These are phyloP conservation scores for Phalaenopsis hybrid DNA, from an alignment of 116 monocot genomes.

Conservation along the genomic window DNA sequence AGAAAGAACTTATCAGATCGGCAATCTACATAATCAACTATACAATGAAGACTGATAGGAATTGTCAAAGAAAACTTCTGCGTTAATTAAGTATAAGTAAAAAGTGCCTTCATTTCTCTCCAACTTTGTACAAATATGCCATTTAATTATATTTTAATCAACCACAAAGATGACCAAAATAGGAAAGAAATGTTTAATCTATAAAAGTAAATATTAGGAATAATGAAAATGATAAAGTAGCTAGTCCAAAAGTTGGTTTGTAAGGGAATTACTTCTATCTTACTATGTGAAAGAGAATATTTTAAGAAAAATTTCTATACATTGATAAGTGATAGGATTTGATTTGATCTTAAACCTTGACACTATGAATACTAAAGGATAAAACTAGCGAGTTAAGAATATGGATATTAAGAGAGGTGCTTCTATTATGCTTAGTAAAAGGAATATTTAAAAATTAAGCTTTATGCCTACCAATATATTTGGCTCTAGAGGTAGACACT, in stretches of 20 bases:
- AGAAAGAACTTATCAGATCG: not conserved
- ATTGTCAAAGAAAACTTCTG: not conserved
- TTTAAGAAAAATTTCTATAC: no score
- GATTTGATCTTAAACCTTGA: no score
- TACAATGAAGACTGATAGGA: not conserved
- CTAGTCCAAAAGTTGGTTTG: no score
- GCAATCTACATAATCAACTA: not conserved
- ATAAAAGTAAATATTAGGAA: not conserved
- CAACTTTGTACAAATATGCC: not conserved
- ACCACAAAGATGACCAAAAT: not conserved
- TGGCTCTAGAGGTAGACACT: no score
- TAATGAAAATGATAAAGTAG: no score
- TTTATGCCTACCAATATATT: no score
- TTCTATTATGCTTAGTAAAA: not conserved
- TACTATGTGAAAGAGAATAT: not conserved
- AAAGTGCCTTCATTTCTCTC: not conserved
- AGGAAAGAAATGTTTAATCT: not conserved
- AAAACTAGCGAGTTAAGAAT: no score
- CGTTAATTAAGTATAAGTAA: not conserved
- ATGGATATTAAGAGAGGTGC: not conserved
- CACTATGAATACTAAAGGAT: no score
- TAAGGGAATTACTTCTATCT: no score
- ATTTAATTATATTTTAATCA: not conserved
- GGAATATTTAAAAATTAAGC: not conserved
- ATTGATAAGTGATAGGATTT: no score